Evolutionary conservation across 2,329 filamentous ascomycete species (phyloP).

Genomic region (Grosmannia penicillata): DNA sequence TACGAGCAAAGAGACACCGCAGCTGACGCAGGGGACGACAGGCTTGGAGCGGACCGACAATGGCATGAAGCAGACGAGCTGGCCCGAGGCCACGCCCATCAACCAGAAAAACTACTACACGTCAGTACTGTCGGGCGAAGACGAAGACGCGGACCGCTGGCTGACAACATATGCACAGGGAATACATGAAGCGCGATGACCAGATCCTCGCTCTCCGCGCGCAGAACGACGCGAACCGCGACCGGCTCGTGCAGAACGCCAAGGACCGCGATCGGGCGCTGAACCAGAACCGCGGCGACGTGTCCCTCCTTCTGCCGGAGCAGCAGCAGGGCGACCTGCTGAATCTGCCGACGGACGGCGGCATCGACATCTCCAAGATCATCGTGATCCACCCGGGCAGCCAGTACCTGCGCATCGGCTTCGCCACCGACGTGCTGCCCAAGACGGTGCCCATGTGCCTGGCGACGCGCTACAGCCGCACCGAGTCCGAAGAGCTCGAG

Average conservation of each 20-base stretch:
- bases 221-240: conserved; percentile 73
- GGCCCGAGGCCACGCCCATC: conserved; percentile 85
- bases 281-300: conserved; percentile 52
- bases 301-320: conserved; percentile 44
- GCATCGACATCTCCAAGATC: conserved; percentile 68
- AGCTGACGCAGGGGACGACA: conserved; percentile 20
- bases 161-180: conserved; percentile 20
- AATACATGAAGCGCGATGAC: conserved; percentile 97
- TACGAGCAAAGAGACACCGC: not conserved
- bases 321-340: conserved; percentile 35
- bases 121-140: conserved; percentile 39
- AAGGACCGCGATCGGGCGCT: conserved; percentile 79
- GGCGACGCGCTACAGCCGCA: conserved; percentile 61
- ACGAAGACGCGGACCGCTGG: not conserved
- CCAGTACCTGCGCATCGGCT: conserved; percentile 84
- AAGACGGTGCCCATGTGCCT: conserved; percentile 91
- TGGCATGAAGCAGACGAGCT: conserved; percentile 88
- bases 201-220: conserved; percentile 82
- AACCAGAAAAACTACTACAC: conserved; percentile 99
- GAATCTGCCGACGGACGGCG: conserved; percentile 41
- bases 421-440: conserved; percentile 89
- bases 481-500: conserved; percentile 71
- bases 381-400: conserved; percentile 93
- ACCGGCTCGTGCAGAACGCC: conserved; percentile 69
- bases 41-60: conserved; percentile 95